Base-by-base conservation (phyloP, 352 stramenopile genomes). In the Pythium myriotylum region DNA sequence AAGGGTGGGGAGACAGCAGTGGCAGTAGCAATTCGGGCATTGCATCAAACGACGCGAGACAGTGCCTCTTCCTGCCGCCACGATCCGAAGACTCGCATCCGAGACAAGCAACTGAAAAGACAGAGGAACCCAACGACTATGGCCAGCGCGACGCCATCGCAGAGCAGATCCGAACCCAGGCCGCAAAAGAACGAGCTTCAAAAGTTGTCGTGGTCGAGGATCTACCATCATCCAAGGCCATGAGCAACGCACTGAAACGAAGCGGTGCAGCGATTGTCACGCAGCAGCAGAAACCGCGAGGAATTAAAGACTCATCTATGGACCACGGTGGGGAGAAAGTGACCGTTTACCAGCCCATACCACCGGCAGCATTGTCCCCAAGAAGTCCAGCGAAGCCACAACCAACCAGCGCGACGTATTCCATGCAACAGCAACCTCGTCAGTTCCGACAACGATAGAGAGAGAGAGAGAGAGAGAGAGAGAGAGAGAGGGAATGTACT, bases 41-140 rank as follows among this genome's bases (percentile, higher is more conserved):
- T 20, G 41, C 5, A 6, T 22, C 7, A 4, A 7, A 17, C 1
- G 51, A 16, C 3, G 33, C 9, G 14, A 24, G 46, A 13, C 19
- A 32, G 24, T 68, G 60, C 43, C 39, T 68, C 14, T 68, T 68
- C 17, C 46, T 68, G 1, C 60, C 60, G 2, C 60, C 60, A 41
- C 57, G 40, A 0, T 37, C 24, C 3, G 22, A 49, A 13, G 42
- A 56, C 10, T 43, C 29, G 33, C 2, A 3, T 26, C 23, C 10
- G n/a, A 43, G 16, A 42, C 23, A 48, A 41, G 23, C 23, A n/a
- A 12, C 22, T 9, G 35, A 24, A 7, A 16, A 48, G 5, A 35
- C 20, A 16, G 54, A 52, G 16, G 43, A 62, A 13, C 2, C 22
- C n/a, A 5, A 20, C 3, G 29, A 20, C 3, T 26, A 55, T 1